These are phyloP conservation scores for Candida labiduridarum DNA, from an alignment of 1,139 yeast genomes.

Conservation along the genomic window DNA sequence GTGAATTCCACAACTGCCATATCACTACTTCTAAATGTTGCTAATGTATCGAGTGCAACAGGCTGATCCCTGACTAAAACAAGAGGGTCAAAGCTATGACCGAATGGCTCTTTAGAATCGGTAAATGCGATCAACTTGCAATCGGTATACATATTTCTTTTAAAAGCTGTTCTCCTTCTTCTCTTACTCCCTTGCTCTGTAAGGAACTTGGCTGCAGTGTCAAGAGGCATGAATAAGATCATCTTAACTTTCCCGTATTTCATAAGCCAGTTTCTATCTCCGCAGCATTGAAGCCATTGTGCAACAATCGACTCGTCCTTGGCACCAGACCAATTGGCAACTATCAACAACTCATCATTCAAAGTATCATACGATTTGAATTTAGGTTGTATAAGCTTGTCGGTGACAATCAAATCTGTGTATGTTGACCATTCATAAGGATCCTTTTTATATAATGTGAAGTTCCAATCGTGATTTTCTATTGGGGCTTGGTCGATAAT, in stretches of 20 bases:
- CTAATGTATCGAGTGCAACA: conserved; percentile 24
- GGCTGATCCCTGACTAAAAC: conserved; percentile 44
- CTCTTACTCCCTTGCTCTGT: conserved; percentile 48
- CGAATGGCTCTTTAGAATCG: conserved; percentile 27
- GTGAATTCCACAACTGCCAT: conserved; percentile 58
- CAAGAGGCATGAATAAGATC: conserved; percentile 62
- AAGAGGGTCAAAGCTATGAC: conserved; percentile 40
- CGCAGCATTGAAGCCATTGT: conserved; percentile 75
- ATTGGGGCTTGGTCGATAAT: conserved; percentile 27
- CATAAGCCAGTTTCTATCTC: conserved; percentile 74
- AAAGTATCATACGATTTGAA: conserved; percentile 45
- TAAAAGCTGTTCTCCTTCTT: conserved; percentile 61
- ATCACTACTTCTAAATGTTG: conserved; percentile 27
- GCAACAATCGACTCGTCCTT: conserved; percentile 69
- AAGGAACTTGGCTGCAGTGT: conserved; percentile 62
- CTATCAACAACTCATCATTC: conserved; percentile 62
- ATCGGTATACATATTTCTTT: conserved; percentile 62
- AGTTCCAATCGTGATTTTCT: conserved; percentile 25
- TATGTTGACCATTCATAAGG: conserved; percentile 74
- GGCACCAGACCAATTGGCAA: conserved; percentile 61
- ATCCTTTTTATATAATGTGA: conserved; percentile 37
- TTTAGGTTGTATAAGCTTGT: conserved; percentile 38
- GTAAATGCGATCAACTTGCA: conserved; percentile 53
- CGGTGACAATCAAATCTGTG: conserved; percentile 41
- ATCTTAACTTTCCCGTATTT: conserved; percentile 73